These are phyloP conservation scores for Vitis hybrid DNA, from an alignment of 177 flowering plant genomes.

Conservation along the genomic window DNA sequence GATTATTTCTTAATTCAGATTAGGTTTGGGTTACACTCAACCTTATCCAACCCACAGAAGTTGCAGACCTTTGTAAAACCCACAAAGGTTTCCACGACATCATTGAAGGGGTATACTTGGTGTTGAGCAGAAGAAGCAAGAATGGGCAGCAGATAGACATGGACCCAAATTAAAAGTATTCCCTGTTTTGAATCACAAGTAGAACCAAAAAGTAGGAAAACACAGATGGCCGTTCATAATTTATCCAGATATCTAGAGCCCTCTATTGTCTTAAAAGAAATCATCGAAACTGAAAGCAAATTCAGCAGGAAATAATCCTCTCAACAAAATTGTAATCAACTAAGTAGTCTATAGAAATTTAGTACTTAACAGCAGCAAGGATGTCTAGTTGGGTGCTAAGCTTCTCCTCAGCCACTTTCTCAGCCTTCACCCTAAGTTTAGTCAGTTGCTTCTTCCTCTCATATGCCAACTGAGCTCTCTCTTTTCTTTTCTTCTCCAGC, in stretches of 20 bases:
- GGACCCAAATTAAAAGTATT: too few species aligned
- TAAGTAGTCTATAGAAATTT: conserved; percentile 6
- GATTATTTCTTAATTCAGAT: too few species aligned
- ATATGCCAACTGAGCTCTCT: conserved; percentile 56
- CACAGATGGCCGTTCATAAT: neutral
- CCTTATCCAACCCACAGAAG: neutral
- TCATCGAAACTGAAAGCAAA: neutral
- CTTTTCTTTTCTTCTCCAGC: conserved; percentile 82
- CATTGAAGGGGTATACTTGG: too few species aligned
- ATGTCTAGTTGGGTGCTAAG: conserved; percentile 42
- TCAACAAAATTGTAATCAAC: neutral
- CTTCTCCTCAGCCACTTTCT: conserved; percentile 42
- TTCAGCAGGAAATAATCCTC: neutral
- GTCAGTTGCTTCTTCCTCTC: conserved; percentile 70
- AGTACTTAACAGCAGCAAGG: conserved; percentile 36
- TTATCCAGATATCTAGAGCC: neutral
- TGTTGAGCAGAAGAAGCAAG: too few species aligned
- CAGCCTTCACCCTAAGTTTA: conserved; percentile 37
- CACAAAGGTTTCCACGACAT: too few species aligned
- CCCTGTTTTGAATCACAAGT: too few species aligned
- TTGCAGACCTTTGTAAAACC: neutral
- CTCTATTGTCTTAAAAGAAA: neutral
- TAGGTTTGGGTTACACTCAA: neutral
- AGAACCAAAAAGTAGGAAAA: neutral
- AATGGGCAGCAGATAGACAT: too few species aligned